Base-by-base conservation (phyloP, 345 rosid species). In the Pugionium dolabratum region DNA sequence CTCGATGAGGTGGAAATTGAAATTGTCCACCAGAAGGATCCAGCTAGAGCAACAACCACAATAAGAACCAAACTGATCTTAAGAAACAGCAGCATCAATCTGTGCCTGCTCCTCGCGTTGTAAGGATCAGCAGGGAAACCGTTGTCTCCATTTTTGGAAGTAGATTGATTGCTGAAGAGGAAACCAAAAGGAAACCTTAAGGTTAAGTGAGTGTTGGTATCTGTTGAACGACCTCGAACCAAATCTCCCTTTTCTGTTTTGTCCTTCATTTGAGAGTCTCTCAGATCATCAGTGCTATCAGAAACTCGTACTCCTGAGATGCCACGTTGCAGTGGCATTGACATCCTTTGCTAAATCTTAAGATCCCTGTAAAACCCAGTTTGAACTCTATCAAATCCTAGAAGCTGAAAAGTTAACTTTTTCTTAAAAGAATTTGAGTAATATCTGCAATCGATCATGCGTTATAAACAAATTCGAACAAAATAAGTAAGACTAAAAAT, bases 21-120 rank as follows among this genome's bases (percentile, higher is more conserved):
- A 51, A 95, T 9, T 0, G 99, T 83, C 99, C 97, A 95, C 94
- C 93, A 95, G 59, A 95, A 83, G 4, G 99, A 95, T 52, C 96
- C 96, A 5, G 75, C 74, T 4, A 95, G 78, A 39, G 97, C 93
- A 62, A 79, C 44, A 61, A 87, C 48, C 47, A 87, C 84, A 46
- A 87, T 91, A 41, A 81, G 62, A 79, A 82, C 75, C 73, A 95
- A 83, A 83, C 94, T 85, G 61, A 81, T 75, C 81, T 85, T 89
- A 70, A 95, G 74, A 59, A 83, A 71, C 8, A 82, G 60, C 73
- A 89, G 46, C 57, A 83, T 71, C 59, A 85, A 60, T 69, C 79
- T 86, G 69, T 80, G 96, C 54, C 87, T 79, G 70, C 58, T 83
- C 69, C 95, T 85, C 5, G 87, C 83, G 65, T 54, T 76, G 72